phyloP scores from a whole-genome alignment of 2,329 filamentous ascomycete species.

The Xylariaceae sp. region DNA sequence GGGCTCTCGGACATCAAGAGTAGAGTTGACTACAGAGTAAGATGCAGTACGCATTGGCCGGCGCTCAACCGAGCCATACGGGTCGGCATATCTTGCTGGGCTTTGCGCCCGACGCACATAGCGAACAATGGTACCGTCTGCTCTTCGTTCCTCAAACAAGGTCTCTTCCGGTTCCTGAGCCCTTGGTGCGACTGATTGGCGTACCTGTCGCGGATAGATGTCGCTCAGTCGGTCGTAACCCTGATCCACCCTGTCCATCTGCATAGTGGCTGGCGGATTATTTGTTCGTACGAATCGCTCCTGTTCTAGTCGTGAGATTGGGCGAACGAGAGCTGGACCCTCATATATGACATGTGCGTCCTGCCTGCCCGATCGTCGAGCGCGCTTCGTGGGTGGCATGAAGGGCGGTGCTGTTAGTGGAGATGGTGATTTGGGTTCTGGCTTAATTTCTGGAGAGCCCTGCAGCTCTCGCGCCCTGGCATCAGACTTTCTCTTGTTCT shows the following conservation, averaged over 20 bases:
- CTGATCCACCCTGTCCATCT: slow-evolving; percentile 21
- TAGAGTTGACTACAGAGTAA: slow-evolving; percentile 39
- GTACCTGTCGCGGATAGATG: slow-evolving; percentile 25
- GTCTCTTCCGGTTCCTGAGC: slow-evolving; percentile 24
- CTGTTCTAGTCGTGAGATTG: slow-evolving; percentile 33
- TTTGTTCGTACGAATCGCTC: slow-evolving; percentile 24
- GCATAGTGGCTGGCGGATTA: slow-evolving; percentile 9
- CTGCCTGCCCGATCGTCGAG: slow-evolving; percentile 44
- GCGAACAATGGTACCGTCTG: slow-evolving; percentile 30
- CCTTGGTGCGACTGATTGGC: slow-evolving; percentile 28
- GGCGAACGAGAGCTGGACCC: slow-evolving; percentile 42
- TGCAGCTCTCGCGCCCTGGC: slow-evolving; percentile 44
- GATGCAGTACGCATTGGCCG: slow-evolving; percentile 39
- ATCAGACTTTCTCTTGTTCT: slow-evolving; percentile 43
- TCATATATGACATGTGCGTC: slow-evolving; percentile 39
- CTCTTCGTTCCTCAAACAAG: slow-evolving; percentile 29
- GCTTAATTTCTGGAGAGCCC: slow-evolving; percentile 55
- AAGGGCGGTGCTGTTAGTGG: slow-evolving; percentile 52
- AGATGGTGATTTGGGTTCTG: slow-evolving; percentile 61
- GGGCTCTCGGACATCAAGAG: slow-evolving; percentile 35
- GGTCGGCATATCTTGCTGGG: slow-evolving; percentile 34
- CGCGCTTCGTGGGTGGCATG: slow-evolving; percentile 54
- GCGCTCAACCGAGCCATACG: slow-evolving; percentile 36
- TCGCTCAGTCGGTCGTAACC: slow-evolving; percentile 34
- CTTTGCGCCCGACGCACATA: slow-evolving; percentile 37